Base-by-base conservation (phyloP, 805 yeast genomes). In the Saccharomycopsis malanga region DNA sequence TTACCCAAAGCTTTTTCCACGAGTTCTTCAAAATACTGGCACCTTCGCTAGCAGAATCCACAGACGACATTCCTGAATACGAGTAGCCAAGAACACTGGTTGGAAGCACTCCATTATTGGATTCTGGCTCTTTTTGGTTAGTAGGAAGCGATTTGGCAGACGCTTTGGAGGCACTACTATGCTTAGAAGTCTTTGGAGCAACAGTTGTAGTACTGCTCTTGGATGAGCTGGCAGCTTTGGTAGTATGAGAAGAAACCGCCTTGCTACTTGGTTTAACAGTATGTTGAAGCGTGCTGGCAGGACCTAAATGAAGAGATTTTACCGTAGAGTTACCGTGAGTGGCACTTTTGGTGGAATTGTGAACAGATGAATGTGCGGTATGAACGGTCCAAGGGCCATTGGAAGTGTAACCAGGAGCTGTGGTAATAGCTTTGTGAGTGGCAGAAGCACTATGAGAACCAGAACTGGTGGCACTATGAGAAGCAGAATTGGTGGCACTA, bases 1-100 rank as follows among this genome's bases (percentile, higher is more conserved):
- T 34, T n/a, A 42, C 34, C 44, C 44, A 49, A 10, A 49, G 35
- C 6, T 39, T n/a, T 15, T n/a, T 25, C 50, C 50, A 50, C 29
- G 18, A 42, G 18, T 39, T 34, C 6, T 14, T 22, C 7, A 48
- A 22, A 14, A 50, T 42, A 4, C 24, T 25, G 5, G 42, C 23
- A 17, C 50, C 53, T 21, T 47, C 48, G 12, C 5, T n/a, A 17
- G 40, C 37, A 2, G 46, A 17, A 2, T 17, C 24, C 15, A 44
- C 36, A 4, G 42, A 9, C 4, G 24, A 17, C 41, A 46, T 41
- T 21, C 35, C 36, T 12, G 35, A 22, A 30, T 40, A 46, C 9
- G 34, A n/a, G 42, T 46, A 46, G 18, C 49, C 49, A 22, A 46
- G 23, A 14, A 46, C 24, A 23, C 15, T 18, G 5, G 9, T 5